Evolutionary conservation across 2,329 filamentous ascomycete genomes (phyloP).

Genomic region (Magnaporthiopsis rhizophila): DNA sequence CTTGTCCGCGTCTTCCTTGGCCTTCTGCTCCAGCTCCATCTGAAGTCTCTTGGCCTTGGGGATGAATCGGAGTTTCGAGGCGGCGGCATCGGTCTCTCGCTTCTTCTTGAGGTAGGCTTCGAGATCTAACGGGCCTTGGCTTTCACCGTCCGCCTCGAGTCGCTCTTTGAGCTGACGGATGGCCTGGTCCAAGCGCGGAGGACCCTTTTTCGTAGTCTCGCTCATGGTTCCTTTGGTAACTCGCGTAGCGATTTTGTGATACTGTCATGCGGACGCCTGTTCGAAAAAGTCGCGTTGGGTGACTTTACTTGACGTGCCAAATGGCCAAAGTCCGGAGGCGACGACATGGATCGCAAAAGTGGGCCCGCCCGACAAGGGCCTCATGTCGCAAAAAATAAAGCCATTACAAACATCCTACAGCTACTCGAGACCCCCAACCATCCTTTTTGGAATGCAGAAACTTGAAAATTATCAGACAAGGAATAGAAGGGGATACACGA

Average conservation of each 20-base stretch:
- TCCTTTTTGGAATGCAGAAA: too few relatives aligned
- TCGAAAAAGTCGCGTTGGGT: too few relatives aligned
- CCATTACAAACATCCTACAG: too few relatives aligned
- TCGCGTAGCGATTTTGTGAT: not conserved
- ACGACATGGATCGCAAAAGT: too few relatives aligned
- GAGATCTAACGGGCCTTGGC: constrained; percentile 58
- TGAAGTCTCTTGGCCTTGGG: constrained; percentile 56
- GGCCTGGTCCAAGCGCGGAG: not conserved
- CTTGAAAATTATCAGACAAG: too few relatives aligned
- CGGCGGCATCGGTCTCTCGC: constrained; percentile 75
- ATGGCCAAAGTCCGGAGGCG: too few relatives aligned
- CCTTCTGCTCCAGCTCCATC: constrained; percentile 45
- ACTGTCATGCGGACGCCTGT: not conserved
- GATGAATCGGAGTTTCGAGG: constrained; percentile 80
- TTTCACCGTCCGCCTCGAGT: not conserved
- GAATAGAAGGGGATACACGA: too few relatives aligned
- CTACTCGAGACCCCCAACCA: too few relatives aligned
- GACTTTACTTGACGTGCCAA: too few relatives aligned
- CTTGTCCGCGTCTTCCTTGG: constrained; percentile 60
- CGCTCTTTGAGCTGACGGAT: not conserved
- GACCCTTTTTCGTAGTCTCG: not conserved
- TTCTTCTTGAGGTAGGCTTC: constrained; percentile 82
- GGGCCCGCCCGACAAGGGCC: too few relatives aligned
- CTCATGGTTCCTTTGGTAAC: not conserved
- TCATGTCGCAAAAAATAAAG: too few relatives aligned